phyloP scores from a whole-genome alignment of 2,329 filamentous ascomycete species.

The Lojkania enalia region DNA sequence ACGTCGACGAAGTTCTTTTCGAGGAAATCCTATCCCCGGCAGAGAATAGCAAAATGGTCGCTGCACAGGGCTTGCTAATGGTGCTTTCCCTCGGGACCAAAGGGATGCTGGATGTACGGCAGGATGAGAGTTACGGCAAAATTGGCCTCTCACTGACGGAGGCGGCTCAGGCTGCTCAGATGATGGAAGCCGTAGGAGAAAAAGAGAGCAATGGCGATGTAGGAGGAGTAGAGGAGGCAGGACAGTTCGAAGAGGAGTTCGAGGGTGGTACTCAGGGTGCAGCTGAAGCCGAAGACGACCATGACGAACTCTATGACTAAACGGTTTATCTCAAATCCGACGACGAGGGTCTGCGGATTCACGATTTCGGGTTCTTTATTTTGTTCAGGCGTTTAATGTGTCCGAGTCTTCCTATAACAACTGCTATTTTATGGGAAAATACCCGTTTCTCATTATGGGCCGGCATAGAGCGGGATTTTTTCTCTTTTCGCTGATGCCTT shows the following conservation, averaged over 20 bases:
- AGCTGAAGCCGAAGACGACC: conserved; percentile 18
- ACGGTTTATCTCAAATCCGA: too few species aligned
- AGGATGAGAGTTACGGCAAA: conserved; percentile 52
- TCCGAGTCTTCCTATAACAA: too few species aligned
- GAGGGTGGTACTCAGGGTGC: conserved; percentile 17
- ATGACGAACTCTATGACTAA: conserved; percentile 8
- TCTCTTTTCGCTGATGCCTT: too few species aligned
- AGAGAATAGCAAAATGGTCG: conserved; percentile 61
- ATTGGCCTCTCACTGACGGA: conserved; percentile 36
- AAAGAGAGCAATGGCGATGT: neutral
- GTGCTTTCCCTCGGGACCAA: conserved; percentile 57
- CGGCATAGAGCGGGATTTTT: too few species aligned
- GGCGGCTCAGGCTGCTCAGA: conserved; percentile 9
- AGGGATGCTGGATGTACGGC: conserved; percentile 63
- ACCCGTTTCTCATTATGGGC: too few species aligned
- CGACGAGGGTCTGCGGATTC: too few species aligned
- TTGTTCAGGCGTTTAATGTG: too few species aligned
- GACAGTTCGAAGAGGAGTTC: conserved; percentile 31
- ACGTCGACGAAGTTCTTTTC: conserved; percentile 61
- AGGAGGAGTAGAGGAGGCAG: conserved; percentile 1
- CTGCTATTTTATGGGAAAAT: too few species aligned
- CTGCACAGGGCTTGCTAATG: conserved; percentile 57
- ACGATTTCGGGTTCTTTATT: too few species aligned
- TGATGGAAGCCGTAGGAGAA: neutral
- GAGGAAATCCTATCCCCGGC: conserved; percentile 66